phyloP scores from a whole-genome alignment of 2,329 filamentous ascomycete genomes.

The Cercospora zeae-maydis region DNA sequence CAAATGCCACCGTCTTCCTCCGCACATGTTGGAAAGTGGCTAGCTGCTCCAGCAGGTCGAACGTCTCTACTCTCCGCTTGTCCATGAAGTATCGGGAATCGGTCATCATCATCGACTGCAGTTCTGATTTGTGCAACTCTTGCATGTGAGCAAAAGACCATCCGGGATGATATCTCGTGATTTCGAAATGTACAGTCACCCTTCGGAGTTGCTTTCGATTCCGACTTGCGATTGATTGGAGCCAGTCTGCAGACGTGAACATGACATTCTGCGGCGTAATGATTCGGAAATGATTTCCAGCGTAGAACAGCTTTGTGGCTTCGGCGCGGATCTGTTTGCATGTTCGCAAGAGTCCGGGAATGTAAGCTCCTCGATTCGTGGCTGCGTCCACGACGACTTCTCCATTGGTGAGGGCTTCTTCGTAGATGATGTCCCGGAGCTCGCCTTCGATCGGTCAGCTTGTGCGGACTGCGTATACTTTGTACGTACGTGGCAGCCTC shows the following conservation, averaged over 20 bases:
- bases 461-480: not conserved
- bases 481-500: constrained; percentile 12
- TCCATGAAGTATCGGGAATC: constrained; percentile 4
- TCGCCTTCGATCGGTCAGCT: constrained; percentile 8
- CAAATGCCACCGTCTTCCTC: not conserved
- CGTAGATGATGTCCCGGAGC: constrained; percentile 11
- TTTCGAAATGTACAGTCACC: not conserved
- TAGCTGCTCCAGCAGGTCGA: not conserved
- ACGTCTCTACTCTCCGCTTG: constrained; percentile 5
- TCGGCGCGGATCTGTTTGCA: constrained; percentile 15
- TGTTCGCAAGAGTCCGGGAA: constrained; percentile 7
- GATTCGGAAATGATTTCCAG: constrained; percentile 7
- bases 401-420: constrained; percentile 1
- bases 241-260: constrained; percentile 8
- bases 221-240: constrained; percentile 3
- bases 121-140: constrained; percentile 1
- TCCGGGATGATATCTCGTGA: not conserved
- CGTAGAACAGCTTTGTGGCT: constrained; percentile 12
- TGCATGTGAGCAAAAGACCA: constrained; percentile 1
- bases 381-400: not conserved
- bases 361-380: not conserved
- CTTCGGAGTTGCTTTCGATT: constrained; percentile 5
- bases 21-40: not conserved
- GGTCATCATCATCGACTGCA: not conserved
- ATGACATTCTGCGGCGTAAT: constrained; percentile 2